phyloP scores from a whole-genome alignment of 495 filamentous ascomycete genomes.

The Amphirosellinia nigrospora region DNA sequence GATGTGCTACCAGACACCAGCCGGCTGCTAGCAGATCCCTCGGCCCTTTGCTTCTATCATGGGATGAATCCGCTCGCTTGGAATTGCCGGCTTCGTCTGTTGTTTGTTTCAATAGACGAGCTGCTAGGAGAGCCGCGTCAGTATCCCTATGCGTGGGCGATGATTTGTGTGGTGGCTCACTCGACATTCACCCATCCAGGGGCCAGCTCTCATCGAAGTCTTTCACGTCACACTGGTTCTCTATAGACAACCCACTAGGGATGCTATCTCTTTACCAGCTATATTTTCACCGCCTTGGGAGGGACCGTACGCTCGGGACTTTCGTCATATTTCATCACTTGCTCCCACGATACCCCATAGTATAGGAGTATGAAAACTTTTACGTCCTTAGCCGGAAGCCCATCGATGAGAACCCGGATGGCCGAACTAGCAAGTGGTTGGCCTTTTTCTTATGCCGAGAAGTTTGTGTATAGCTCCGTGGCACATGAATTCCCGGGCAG shows the following conservation, averaged over 20 bases:
- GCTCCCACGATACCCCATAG: background rate
- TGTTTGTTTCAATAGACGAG: background rate
- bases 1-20: constrained; percentile 1
- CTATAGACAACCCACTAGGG: background rate
- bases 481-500: background rate
- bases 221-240: background rate
- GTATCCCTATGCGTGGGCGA: background rate
- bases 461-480: background rate
- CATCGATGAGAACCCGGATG: background rate
- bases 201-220: background rate
- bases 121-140: background rate
- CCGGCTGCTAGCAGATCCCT: constrained; percentile 7
- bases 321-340: background rate
- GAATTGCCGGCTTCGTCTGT: background rate
- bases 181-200: background rate
- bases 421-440: background rate
- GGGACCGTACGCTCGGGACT: too few relatives aligned
- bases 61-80: background rate
- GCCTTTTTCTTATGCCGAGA: background rate
- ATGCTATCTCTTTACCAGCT: too few relatives aligned
- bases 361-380: background rate
- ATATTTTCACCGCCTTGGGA: too few relatives aligned
- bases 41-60: background rate
- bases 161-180: background rate
- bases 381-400: background rate